Base-by-base conservation (phyloP, 176 grass and related monocot genomes). In the Juncus effusus region DNA sequence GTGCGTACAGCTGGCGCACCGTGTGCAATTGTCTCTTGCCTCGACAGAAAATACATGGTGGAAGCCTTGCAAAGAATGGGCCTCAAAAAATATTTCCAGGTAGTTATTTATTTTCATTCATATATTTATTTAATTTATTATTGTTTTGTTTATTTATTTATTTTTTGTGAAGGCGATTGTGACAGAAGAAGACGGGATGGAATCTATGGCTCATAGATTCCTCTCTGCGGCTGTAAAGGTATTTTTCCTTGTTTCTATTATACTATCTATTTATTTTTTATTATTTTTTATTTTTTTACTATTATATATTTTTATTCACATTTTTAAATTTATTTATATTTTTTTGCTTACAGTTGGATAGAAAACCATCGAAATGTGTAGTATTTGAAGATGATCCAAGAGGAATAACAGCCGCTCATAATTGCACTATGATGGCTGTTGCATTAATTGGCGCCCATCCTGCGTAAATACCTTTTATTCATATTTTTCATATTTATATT, bases 321-420 rank as follows among this genome's bases (percentile, higher is more conserved):
- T 54, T 3, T 35, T 44, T 61, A 16, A n/a, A 67, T 2, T 8
- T 16, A n/a, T 5, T 12, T 62, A 69, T 16, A 7, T 64, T 10
- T 61, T 56, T n/a, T 81, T 39, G 3, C 59, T 53, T 9, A 10
- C 78, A 99, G 94, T 65, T 99, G 85, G 94, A 99, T 37, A 79
- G 94, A 45, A 99, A 99, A 64, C 94, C 89, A 7, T 87, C 89
- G 4, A 99, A 78, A 72, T 99, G 94, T 50, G 81, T 99, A 13
- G 94, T 99, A 70, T 99, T 99, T 64, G 94, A 93, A 82, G 94
- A 99, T 36, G 88, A 99, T 40, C 88, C 85, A 12, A 93, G 88
- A 64, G 89, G 85, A 1, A 70, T 99, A 58, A 74, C 94, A 54
- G 94, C 87, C 45, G 84, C 91, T 40, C 91, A 96, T 64, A 90